Percentiles rank a stretch among this genome's conserved stretches.
Conservation (phyloP, 2,329 filamentous ascomycete genomes). For the Talaromyces rugulosus region DNA sequence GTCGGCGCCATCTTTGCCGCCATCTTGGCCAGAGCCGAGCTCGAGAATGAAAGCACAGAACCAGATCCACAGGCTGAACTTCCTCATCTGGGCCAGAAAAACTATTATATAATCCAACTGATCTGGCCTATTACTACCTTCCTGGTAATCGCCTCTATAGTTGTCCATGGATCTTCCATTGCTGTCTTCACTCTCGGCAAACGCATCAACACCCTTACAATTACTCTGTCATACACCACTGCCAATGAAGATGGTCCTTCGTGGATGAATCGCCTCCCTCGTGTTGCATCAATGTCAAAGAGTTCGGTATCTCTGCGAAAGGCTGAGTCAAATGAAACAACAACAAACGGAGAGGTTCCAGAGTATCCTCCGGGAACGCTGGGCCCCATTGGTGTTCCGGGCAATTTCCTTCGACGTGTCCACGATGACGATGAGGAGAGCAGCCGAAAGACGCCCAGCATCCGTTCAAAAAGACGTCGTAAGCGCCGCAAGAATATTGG, state of each 20-base stretch:
- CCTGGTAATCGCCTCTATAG: slow-evolving; percentile 86
- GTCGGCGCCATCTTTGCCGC: slow-evolving; percentile 95
- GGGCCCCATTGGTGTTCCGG: slow-evolving; percentile 66
- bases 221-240: slow-evolving; percentile 94
- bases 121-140: slow-evolving; percentile 97
- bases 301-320: slow-evolving; percentile 70
- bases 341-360: slow-evolving; percentile 52
- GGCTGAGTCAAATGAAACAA: slow-evolving; percentile 62
- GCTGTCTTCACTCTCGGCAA: slow-evolving; percentile 97
- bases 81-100: slow-evolving; percentile 47
- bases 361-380: slow-evolving; percentile 65
- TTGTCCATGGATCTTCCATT: slow-evolving; percentile 96
- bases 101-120: slow-evolving; percentile 70
- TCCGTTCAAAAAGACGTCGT: slow-evolving; percentile 49
- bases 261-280: slow-evolving; percentile 92
- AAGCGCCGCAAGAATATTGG: slow-evolving; percentile 70
- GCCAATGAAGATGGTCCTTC: slow-evolving; percentile 81
- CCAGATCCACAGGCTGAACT: slow-evolving; percentile 63
- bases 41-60: slow-evolving; percentile 72
- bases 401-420: slow-evolving; percentile 75
- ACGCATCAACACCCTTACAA: slow-evolving; percentile 90
- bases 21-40: slow-evolving; percentile 85
- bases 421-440: slow-evolving; percentile 65
- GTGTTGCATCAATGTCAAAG: slow-evolving; percentile 76
- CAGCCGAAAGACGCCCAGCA: slow-evolving; percentile 35